Conservation (phyloP, 345 rosid species). For the Salix suchowensis region DNA sequence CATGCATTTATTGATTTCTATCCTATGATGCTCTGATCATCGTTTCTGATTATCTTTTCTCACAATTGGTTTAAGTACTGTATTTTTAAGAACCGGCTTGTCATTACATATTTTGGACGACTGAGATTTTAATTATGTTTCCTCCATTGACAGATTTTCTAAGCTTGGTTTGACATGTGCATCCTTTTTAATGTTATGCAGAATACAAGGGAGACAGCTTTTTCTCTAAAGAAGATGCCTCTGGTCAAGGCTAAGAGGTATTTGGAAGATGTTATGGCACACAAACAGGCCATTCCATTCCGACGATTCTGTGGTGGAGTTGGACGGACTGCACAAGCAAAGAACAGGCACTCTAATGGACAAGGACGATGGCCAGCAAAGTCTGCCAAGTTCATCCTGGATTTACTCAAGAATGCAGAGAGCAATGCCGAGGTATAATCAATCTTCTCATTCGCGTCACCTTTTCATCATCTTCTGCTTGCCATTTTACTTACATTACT, state of each 20-base stretch:
- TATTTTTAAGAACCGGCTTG: too few species aligned
- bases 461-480: neutral
- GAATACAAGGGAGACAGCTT: conserved; percentile 96
- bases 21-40: neutral
- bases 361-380: conserved; percentile 97
- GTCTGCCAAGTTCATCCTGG: conserved; percentile 82
- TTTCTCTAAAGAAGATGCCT: conserved; percentile 75
- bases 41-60: neutral
- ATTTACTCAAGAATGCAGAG: conserved; percentile 91
- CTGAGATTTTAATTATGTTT: neutral
- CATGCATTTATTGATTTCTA: neutral
- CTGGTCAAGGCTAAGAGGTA: conserved; percentile 91
- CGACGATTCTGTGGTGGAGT: conserved; percentile 89
- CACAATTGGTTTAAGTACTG: neutral
- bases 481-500: neutral
- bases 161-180: neutral
- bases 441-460: neutral
- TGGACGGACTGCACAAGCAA: conserved; percentile 99
- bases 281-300: conserved; percentile 99
- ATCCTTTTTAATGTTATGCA: conserved; percentile 3
- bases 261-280: conserved; percentile 89
- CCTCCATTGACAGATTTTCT: neutral
- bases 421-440: conserved; percentile 81
- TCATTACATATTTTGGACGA: neutral
- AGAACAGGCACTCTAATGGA: conserved; percentile 92